Evolutionary conservation across 495 filamentous ascomycete genomes (phyloP).

Genomic region (Xylaria castorea): DNA sequence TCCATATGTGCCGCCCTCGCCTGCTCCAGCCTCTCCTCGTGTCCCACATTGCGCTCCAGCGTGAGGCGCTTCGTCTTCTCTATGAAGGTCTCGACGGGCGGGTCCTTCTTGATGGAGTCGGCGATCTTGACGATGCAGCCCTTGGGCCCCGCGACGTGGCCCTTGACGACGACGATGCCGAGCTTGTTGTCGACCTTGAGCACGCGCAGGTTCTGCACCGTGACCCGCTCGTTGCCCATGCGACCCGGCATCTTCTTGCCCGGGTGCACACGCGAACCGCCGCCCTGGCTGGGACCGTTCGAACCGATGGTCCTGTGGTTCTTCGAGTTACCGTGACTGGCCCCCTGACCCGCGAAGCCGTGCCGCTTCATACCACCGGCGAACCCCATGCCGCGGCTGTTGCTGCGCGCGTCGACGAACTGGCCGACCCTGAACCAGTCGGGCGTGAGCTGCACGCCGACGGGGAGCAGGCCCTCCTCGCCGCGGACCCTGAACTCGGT

Average conservation of each 20-base stretch:
- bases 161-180: slow-evolving; percentile 87
- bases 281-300: slow-evolving; percentile 83
- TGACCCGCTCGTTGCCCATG: slow-evolving; percentile 88
- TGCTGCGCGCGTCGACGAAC: slow-evolving; percentile 82
- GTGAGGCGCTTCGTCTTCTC: slow-evolving; percentile 42
- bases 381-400: slow-evolving; percentile 86
- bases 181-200: slow-evolving; percentile 83
- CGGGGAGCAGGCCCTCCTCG: slow-evolving; percentile 69
- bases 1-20: slow-evolving; percentile 48
- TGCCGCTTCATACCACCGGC: slow-evolving; percentile 97
- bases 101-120: slow-evolving; percentile 91
- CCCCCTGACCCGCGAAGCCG: slow-evolving; percentile 85
- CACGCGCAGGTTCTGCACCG: slow-evolving; percentile 87
- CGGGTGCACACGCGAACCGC: slow-evolving; percentile 87
- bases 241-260: slow-evolving; percentile 97
- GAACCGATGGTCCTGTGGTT: slow-evolving; percentile 92
- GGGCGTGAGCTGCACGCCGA: slow-evolving; percentile 76
- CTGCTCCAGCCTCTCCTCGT: slow-evolving; percentile 44
- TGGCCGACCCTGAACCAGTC: slow-evolving; percentile 91
- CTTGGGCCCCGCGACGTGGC: slow-evolving; percentile 83
- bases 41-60: slow-evolving; percentile 48
- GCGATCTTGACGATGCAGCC: slow-evolving; percentile 82
- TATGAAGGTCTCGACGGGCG: slow-evolving; percentile 65
- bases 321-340: slow-evolving; percentile 92
- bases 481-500: slow-evolving; percentile 84